Conservation (phyloP, 2,329 filamentous ascomycete genomes). For the Diaporthe destruens region DNA sequence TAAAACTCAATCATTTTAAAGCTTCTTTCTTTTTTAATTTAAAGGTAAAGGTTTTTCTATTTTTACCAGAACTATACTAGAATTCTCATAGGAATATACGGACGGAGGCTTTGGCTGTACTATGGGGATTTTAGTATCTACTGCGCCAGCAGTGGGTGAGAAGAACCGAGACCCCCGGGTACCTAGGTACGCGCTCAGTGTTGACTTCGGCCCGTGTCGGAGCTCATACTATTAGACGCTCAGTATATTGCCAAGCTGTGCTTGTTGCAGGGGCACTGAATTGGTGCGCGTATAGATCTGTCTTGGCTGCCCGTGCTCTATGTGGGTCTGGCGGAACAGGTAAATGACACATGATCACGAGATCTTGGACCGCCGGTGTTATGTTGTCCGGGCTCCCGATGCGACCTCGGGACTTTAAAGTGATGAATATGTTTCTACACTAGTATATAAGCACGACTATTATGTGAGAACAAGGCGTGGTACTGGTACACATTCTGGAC, state of each 20-base stretch:
- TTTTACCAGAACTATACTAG: too few relatives aligned
- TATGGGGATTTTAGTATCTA: too few relatives aligned
- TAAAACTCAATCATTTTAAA: too few relatives aligned
- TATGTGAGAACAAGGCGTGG: too few relatives aligned
- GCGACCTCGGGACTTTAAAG: not conserved
- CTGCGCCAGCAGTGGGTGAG: too few relatives aligned
- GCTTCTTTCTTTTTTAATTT: too few relatives aligned
- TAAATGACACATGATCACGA: slow-evolving; percentile 29
- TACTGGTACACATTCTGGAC: too few relatives aligned
- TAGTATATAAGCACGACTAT: not conserved
- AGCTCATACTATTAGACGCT: slow-evolving; percentile 1
- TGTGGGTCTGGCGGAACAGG: slow-evolving; percentile 9
- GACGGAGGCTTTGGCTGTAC: too few relatives aligned
- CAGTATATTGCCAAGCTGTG: slow-evolving; percentile 14
- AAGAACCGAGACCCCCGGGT: too few relatives aligned
- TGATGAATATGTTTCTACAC: not conserved
- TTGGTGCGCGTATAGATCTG: slow-evolving; percentile 21
- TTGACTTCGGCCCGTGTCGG: slow-evolving; percentile 11
- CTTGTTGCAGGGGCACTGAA: not conserved
- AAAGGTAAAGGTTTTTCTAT: too few relatives aligned
- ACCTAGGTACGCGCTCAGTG: not conserved
- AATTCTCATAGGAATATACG: too few relatives aligned
- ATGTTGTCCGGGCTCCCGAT: not conserved
- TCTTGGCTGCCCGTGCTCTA: slow-evolving; percentile 28
- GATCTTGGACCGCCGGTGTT: slow-evolving; percentile 5